These are phyloP conservation scores for Psilocybe cubensis DNA, from an alignment of 768 basidiomycete species.

Conservation along the genomic window DNA sequence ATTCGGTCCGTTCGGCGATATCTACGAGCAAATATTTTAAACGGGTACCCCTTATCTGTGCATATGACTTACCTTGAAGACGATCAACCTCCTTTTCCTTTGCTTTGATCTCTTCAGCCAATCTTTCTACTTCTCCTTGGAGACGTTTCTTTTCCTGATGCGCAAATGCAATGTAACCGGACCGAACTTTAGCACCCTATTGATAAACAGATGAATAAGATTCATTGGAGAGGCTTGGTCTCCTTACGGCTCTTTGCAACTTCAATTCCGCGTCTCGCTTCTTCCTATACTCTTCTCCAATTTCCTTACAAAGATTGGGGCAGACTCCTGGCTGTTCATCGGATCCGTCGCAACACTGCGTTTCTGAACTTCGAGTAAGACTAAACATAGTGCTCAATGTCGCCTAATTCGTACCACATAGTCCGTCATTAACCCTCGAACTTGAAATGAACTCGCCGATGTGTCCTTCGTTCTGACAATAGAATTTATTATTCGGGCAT, in stretches of 20 bases:
- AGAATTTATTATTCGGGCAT: slow-evolving; percentile 76
- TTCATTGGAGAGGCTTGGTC: neutral
- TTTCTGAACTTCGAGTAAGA: slow-evolving; percentile 57
- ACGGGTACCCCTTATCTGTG: neutral
- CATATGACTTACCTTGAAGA: slow-evolving; percentile 69
- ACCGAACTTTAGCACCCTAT: slow-evolving; percentile 90
- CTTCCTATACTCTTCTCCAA: slow-evolving; percentile 72
- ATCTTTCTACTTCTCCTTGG: slow-evolving; percentile 59
- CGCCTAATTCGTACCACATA: slow-evolving; percentile 71
- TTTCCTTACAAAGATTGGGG: slow-evolving; percentile 72
- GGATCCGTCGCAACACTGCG: slow-evolving; percentile 94
- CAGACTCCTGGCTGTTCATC: slow-evolving; percentile 89
- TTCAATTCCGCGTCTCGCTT: slow-evolving; percentile 76
- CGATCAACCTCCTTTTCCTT: slow-evolving; percentile 75
- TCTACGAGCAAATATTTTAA: slow-evolving; percentile 43
- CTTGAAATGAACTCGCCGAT: slow-evolving; percentile 78
- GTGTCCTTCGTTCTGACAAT: slow-evolving; percentile 89
- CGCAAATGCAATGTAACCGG: slow-evolving; percentile 85
- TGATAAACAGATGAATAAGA: neutral
- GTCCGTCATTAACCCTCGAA: slow-evolving; percentile 87
- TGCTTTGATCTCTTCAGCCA: slow-evolving; percentile 59
- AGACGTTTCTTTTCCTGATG: slow-evolving; percentile 88
- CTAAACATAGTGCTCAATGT: neutral
- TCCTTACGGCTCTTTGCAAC: slow-evolving; percentile 75
- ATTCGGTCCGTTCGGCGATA: slow-evolving; percentile 77